Evolutionary conservation across 2,329 filamentous ascomycete species (phyloP).

Genomic region (Lizonia empirigonia): DNA sequence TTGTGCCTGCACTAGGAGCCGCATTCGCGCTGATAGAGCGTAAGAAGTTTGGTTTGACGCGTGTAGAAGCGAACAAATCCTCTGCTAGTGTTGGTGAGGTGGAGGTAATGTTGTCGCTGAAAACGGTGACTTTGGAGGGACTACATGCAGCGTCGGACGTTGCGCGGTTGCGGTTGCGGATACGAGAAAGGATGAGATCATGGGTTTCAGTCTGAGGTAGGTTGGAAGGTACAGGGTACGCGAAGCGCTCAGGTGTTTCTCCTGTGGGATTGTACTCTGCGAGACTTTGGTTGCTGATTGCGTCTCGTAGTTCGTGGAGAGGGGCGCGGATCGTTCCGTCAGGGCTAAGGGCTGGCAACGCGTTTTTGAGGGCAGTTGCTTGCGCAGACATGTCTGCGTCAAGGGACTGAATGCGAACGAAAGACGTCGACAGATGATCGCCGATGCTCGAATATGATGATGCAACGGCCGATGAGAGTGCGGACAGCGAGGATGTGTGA

Average conservation of each 20-base stretch:
- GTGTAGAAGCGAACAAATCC: constrained; percentile 36
- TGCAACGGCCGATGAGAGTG: constrained; percentile 71
- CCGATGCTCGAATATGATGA: constrained; percentile 74
- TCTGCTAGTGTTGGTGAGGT: constrained; percentile 35
- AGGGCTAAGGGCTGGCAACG: constrained; percentile 64
- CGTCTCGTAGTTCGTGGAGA: constrained; percentile 72
- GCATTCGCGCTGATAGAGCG: constrained; percentile 34
- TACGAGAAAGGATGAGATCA: constrained; percentile 60
- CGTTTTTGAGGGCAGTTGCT: constrained; percentile 62
- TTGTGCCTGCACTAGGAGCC: too few relatives aligned
- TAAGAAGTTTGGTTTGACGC: constrained; percentile 31
- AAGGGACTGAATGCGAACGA: constrained; percentile 70
- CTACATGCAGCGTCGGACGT: constrained; percentile 39
- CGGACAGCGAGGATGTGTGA: constrained; percentile 69
- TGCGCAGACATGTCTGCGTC: constrained; percentile 69
- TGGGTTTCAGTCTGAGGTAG: constrained; percentile 77
- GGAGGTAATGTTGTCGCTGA: constrained; percentile 56
- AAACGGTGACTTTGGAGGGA: constrained; percentile 59
- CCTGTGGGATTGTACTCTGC: constrained; percentile 86
- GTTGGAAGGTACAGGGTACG: constrained; percentile 79
- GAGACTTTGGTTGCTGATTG: constrained; percentile 68
- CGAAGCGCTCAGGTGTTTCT: constrained; percentile 78
- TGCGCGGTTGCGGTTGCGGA: constrained; percentile 44
- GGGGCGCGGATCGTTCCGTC: constrained; percentile 68
- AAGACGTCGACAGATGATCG: constrained; percentile 71